Conservation (phyloP, 768 basidiomycete genomes). For the Russula ochroleuca region DNA sequence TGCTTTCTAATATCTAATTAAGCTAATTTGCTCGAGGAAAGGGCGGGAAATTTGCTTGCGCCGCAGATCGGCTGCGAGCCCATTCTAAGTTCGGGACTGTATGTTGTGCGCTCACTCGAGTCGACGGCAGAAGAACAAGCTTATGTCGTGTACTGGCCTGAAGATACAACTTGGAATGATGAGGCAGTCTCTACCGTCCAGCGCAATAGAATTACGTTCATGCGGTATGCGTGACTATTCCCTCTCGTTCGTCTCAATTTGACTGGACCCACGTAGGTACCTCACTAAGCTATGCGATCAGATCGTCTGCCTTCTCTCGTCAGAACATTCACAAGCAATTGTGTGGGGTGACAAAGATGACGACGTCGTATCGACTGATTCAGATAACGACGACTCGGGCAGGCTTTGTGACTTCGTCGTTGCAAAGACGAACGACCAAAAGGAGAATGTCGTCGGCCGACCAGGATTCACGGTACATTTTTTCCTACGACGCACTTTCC, state of each 20-base stretch:
- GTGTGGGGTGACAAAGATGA: slow-evolving; percentile 41
- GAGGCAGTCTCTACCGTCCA: slow-evolving; percentile 41
- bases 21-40: slow-evolving; percentile 6
- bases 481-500: not conserved
- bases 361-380: slow-evolving; percentile 31
- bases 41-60: slow-evolving; percentile 27
- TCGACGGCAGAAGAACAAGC: slow-evolving; percentile 31
- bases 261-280: slow-evolving; percentile 6
- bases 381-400: slow-evolving; percentile 43
- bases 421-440: slow-evolving; percentile 53
- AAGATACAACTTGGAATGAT: slow-evolving; percentile 57
- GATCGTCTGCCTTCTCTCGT: slow-evolving; percentile 47
- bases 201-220: slow-evolving; percentile 57
- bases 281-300: slow-evolving; percentile 44
- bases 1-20: not conserved
- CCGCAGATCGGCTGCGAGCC: slow-evolving; percentile 27
- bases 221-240: slow-evolving; percentile 42
- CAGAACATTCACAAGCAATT: slow-evolving; percentile 44
- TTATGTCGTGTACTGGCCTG: slow-evolving; percentile 60
- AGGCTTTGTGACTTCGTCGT: slow-evolving; percentile 54
- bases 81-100: slow-evolving; percentile 48
- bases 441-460: slow-evolving; percentile 44
- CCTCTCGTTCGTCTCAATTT: not conserved
- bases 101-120: slow-evolving; percentile 36
- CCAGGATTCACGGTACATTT: slow-evolving; percentile 45